Percentiles rank a stretch among this genome's conserved stretches.
These are phyloP conservation scores for Sphaerulina musiva DNA, from an alignment of 2,329 filamentous ascomycete species.

Conservation along the genomic window DNA sequence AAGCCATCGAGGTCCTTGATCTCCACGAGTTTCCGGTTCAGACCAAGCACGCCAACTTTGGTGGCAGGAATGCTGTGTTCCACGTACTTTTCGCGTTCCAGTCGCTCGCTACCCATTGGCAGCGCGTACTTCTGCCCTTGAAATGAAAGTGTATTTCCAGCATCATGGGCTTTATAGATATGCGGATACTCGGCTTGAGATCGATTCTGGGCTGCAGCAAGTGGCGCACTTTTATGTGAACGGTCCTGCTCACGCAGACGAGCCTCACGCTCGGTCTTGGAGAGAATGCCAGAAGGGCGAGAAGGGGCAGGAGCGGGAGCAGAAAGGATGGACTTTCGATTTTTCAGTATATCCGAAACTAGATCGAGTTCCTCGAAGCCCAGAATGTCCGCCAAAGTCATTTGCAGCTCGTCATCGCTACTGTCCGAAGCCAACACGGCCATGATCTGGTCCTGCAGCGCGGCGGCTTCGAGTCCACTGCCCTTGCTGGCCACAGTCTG, in stretches of 20 bases:
- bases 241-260: constrained; percentile 68
- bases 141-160: constrained; percentile 76
- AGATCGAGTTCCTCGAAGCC: constrained; percentile 92
- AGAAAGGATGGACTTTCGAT: constrained; percentile 60
- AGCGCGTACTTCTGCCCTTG: constrained; percentile 77
- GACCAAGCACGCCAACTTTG: constrained; percentile 66
- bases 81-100: constrained; percentile 71
- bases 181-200: constrained; percentile 79
- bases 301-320: constrained; percentile 27
- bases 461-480: constrained; percentile 59
- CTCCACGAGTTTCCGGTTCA: constrained; percentile 66
- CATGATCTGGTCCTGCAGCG: constrained; percentile 71
- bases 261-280: constrained; percentile 69
- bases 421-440: constrained; percentile 65
- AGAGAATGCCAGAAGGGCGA: constrained; percentile 54
- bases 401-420: constrained; percentile 80
- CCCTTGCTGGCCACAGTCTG: constrained; percentile 57
- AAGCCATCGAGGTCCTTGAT: constrained; percentile 82
- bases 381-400: constrained; percentile 78
- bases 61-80: constrained; percentile 82
- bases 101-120: constrained; percentile 65
- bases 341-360: constrained; percentile 79
- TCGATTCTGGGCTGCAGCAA: constrained; percentile 65
- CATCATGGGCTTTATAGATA: constrained; percentile 76
- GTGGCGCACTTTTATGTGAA: constrained; percentile 70